These are phyloP conservation scores for Xerocomus tenax DNA, from an alignment of 1,284 basidiomycete genomes.

Conservation along the genomic window DNA sequence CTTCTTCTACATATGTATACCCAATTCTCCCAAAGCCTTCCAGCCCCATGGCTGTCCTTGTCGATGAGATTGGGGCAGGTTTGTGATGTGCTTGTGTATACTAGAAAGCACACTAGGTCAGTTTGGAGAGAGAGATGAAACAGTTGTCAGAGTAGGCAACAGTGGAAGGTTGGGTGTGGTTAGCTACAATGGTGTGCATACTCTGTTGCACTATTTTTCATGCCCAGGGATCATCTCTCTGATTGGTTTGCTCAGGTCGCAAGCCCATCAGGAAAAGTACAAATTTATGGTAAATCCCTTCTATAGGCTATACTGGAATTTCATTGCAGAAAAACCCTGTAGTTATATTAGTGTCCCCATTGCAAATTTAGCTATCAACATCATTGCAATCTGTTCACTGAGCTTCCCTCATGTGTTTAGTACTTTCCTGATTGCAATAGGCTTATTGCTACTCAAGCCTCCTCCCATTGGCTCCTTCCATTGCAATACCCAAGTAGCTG, in stretches of 20 bases:
- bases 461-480: no score
- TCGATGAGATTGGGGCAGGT: conserved; percentile 82
- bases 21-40: conserved; percentile 71
- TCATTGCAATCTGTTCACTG: no score
- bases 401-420: no score
- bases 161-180: conserved; percentile 82
- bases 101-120: conserved; percentile 60
- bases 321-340: no score
- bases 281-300: no score
- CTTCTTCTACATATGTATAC: conserved; percentile 70
- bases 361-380: no score
- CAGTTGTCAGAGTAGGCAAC: conserved; percentile 78
- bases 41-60: conserved; percentile 54
- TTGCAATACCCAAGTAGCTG: no score
- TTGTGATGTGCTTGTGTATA: conserved; percentile 82
- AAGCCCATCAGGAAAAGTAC: no score
- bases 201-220: not conserved
- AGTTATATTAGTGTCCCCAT: no score
- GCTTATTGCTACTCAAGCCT: no score
- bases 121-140: conserved; percentile 84
- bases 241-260: conserved; percentile 37
- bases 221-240: not conserved
- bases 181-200: conserved; percentile 73
- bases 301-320: no score
- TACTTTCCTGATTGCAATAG: no score